Evolutionary conservation across 352 stramenopile genomes (phyloP).

Genomic region (Globisporangium carolinianum): DNA sequence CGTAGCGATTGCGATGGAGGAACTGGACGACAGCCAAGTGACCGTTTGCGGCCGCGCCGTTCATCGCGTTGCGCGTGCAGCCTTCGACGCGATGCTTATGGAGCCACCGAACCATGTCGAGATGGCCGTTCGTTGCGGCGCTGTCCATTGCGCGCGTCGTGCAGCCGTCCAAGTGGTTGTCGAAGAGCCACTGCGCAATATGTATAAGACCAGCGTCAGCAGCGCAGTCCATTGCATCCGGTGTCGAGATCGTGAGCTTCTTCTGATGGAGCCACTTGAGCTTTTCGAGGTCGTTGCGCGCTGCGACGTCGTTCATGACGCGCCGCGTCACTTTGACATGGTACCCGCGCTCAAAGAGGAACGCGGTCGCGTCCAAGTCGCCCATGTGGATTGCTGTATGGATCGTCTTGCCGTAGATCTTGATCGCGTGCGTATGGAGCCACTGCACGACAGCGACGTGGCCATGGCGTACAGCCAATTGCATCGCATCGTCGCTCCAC

Average conservation of each 20-base stretch:
- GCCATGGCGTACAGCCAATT: slow-evolving; percentile 8
- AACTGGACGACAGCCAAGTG: slow-evolving; percentile 11
- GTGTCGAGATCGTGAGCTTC: slow-evolving; percentile 7
- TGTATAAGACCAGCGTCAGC: slow-evolving; percentile 6
- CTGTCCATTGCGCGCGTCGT: slow-evolving; percentile 11
- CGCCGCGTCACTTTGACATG: slow-evolving; percentile 10
- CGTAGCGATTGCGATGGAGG: slow-evolving; percentile 6
- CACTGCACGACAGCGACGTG: slow-evolving; percentile 11
- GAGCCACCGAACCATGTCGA: slow-evolving; percentile 11
- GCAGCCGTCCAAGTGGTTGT: slow-evolving; percentile 12
- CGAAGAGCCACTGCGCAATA: slow-evolving; percentile 10
- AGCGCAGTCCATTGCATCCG: slow-evolving; percentile 9
- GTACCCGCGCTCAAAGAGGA: slow-evolving; percentile 9
- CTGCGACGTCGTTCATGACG: slow-evolving; percentile 12
- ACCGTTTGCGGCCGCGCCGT: slow-evolving; percentile 8
- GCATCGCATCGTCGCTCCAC: slow-evolving; percentile 13
- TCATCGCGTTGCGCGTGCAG: slow-evolving; percentile 11
- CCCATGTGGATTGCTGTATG: slow-evolving; percentile 10
- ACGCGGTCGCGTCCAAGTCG: slow-evolving; percentile 8
- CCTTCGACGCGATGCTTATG: slow-evolving; percentile 4
- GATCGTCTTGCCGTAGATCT: slow-evolving; percentile 11
- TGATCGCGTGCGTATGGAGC: slow-evolving; percentile 12
- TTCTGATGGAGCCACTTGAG: slow-evolving; percentile 9
- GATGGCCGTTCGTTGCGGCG: slow-evolving; percentile 10
- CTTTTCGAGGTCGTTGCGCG: slow-evolving; percentile 8